A percentile compares a stretch with the other conserved stretches of the same genome.
Conservation (phyloP, 345 rosid genomes). For the Gossypium ekmanianum region DNA sequence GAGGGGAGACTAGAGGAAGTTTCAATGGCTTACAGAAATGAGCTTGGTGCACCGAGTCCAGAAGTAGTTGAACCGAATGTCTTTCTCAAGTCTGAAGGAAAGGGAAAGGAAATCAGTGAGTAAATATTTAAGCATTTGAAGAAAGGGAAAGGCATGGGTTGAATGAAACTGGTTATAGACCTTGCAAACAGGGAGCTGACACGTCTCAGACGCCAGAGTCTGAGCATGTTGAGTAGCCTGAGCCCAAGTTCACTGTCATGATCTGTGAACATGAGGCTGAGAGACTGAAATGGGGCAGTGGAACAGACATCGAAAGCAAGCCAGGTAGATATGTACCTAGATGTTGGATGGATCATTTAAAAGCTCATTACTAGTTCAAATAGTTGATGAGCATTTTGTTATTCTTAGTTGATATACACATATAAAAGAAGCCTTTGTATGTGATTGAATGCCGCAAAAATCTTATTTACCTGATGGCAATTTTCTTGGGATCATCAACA, state of each 20-base stretch:
- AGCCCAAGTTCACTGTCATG: conserved; percentile 62
- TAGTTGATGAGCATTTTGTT: neutral
- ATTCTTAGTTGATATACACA: too few species aligned
- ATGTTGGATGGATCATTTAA: conserved; percentile 25
- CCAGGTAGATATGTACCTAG: conserved; percentile 92
- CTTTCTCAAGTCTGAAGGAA: conserved; percentile 87
- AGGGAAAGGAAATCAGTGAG: conserved; percentile 24
- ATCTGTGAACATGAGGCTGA: conserved; percentile 58
- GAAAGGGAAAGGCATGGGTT: conserved; percentile 14
- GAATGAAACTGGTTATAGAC: conserved; percentile 30
- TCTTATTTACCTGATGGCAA: conserved; percentile 63
- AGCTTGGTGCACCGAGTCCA: conserved; percentile 96
- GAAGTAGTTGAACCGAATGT: conserved; percentile 93
- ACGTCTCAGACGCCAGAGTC: conserved; percentile 96
- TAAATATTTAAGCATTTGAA: conserved; percentile 19
- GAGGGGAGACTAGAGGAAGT: conserved; percentile 12
- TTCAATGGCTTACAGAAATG: conserved; percentile 51
- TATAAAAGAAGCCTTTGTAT: too few species aligned
- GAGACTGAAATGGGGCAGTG: conserved; percentile 80
- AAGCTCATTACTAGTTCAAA: conserved; percentile 18
- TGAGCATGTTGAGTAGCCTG: conserved; percentile 79
- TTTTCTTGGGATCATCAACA: conserved; percentile 71
- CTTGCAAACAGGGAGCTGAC: conserved; percentile 94
- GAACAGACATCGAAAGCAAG: conserved; percentile 88
- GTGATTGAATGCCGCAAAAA: conserved; percentile 12